Percentiles rank a stretch among this genome's conserved stretches.
Evolutionary conservation across 2,329 filamentous ascomycete genomes (phyloP).

Genomic region (Aspergillus nomiae): DNA sequence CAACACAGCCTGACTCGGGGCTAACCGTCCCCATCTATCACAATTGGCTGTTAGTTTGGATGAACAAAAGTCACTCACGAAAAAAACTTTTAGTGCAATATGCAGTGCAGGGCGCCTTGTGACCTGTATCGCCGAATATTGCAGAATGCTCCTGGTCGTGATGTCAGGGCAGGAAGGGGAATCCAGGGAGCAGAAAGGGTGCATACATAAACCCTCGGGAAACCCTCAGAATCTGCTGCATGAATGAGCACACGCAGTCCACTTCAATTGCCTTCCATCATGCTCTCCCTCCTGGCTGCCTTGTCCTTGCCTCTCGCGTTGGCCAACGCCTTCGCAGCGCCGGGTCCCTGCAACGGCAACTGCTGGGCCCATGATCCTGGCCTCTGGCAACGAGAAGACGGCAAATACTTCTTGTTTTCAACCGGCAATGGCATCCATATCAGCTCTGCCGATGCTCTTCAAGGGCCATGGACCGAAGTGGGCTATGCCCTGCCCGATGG

Average conservation of each 20-base stretch:
- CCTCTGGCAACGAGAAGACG: slow-evolving; percentile 52
- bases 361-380: slow-evolving; percentile 52
- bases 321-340: slow-evolving; percentile 30
- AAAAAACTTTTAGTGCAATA: background rate
- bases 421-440: slow-evolving; percentile 54
- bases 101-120: background rate
- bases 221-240: background rate
- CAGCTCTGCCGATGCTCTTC: slow-evolving; percentile 48
- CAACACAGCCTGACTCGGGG: background rate
- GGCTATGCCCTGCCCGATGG: slow-evolving; percentile 49
- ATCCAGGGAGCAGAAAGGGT: background rate
- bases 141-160: background rate
- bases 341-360: slow-evolving; percentile 33
- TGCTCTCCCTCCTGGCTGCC: slow-evolving; percentile 25
- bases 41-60: background rate
- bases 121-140: background rate
- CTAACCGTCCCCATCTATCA: background rate
- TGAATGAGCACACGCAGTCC: background rate
- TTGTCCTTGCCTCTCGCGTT: slow-evolving; percentile 25
- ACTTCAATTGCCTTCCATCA: slow-evolving; percentile 7
- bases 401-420: slow-evolving; percentile 57
- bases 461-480: slow-evolving; percentile 53
- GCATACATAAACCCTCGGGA: slow-evolving; percentile 1
- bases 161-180: background rate
- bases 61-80: too few relatives aligned